Evolutionary conservation across 805 yeast species (phyloP).

Genomic region (Pichia occidentalis): DNA sequence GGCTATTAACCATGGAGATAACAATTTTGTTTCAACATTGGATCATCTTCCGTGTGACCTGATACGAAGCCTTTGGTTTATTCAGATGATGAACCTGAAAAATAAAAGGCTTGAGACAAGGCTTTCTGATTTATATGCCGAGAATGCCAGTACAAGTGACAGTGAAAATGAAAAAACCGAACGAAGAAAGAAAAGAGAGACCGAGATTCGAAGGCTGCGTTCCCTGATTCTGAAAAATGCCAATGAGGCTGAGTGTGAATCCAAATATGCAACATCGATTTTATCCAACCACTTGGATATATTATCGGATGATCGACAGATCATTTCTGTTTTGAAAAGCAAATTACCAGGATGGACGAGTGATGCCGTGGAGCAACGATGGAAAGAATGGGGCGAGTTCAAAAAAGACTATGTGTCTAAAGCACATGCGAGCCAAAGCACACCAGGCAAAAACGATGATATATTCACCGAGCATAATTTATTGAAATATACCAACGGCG

Average conservation of each 20-base stretch:
- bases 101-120: constrained; percentile 16
- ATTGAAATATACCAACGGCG: too few species aligned
- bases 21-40: constrained; percentile 31
- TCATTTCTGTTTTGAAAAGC: constrained; percentile 2
- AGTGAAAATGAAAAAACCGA: too few species aligned
- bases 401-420: constrained; percentile 19
- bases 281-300: constrained; percentile 21
- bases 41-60: constrained; percentile 36
- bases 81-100: constrained; percentile 28
- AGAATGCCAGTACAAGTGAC: too few species aligned
- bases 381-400: constrained; percentile 23
- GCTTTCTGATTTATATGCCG: constrained; percentile 5
- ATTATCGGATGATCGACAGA: constrained; percentile 21
- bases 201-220: constrained; percentile 7
- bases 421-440: too few species aligned
- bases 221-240: constrained; percentile 17
- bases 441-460: too few species aligned
- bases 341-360: constrained; percentile 16
- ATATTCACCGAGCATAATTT: too few species aligned
- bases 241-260: constrained; percentile 23
- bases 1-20: constrained; percentile 27
- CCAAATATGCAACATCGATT: constrained; percentile 18
- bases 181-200: constrained; percentile 5
- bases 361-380: constrained; percentile 15
- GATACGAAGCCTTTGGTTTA: constrained; percentile 32